Percentiles rank a stretch among this genome's conserved stretches.
Conservation (phyloP, 495 filamentous ascomycete genomes). For the Cenococcum geophilum region DNA sequence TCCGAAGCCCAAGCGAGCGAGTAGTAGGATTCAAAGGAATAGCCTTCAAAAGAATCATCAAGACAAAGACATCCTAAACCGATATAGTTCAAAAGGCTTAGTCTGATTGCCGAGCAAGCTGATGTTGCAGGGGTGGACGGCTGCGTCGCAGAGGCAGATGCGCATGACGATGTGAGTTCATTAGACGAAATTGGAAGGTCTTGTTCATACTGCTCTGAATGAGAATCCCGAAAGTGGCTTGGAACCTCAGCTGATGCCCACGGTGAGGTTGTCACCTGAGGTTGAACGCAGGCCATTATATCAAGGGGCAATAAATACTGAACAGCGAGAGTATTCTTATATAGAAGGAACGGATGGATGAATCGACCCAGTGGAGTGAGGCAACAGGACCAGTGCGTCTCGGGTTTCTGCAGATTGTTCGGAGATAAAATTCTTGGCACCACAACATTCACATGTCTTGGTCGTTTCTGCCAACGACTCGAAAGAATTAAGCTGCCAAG, state of each 20-base stretch:
- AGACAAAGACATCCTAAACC: slow-evolving; percentile 25
- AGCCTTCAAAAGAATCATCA: neutral
- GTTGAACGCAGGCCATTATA: neutral
- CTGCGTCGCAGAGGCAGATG: neutral
- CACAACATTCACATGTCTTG: neutral
- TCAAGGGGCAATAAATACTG: neutral
- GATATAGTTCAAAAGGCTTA: slow-evolving; percentile 13
- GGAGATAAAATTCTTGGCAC: slow-evolving; percentile 5
- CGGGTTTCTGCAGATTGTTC: neutral
- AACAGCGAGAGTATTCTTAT: too few species aligned
- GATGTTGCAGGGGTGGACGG: neutral
- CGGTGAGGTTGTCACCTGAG: neutral
- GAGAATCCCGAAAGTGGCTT: neutral
- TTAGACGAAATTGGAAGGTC: neutral
- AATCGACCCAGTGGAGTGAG: neutral
- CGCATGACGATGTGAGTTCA: neutral
- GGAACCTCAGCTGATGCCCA: neutral
- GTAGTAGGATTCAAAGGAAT: neutral
- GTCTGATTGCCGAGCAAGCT: neutral
- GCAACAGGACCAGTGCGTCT: neutral
- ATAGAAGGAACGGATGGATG: neutral
- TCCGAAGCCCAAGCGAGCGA: neutral
- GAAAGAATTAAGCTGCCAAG: too few species aligned
- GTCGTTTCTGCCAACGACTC: neutral
- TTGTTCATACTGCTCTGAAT: neutral